Conservation (phyloP, 2,329 filamentous ascomycete genomes). For the Xylariales sp. region DNA sequence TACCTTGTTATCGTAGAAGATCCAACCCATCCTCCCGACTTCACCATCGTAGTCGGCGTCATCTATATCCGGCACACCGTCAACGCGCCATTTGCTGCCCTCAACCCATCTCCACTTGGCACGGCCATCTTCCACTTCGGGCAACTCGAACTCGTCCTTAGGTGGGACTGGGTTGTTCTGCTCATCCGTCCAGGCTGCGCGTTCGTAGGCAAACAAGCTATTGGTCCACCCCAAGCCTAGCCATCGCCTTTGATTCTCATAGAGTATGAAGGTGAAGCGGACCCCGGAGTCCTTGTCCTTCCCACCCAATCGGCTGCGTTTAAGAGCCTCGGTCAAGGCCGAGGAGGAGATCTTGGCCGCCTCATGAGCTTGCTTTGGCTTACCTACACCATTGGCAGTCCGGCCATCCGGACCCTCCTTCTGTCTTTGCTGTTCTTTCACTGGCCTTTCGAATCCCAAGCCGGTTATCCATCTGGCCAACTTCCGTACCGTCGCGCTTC, state of each 20-base stretch:
- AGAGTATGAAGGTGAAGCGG: conserved; percentile 95
- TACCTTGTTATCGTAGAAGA: conserved; percentile 98
- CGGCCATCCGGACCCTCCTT: conserved; percentile 44
- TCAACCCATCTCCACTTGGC: conserved; percentile 81
- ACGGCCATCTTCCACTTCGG: conserved; percentile 70
- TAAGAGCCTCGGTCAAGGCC: conserved; percentile 50
- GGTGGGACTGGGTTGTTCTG: conserved; percentile 84
- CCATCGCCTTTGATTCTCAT: conserved; percentile 97
- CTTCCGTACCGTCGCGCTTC: conserved; percentile 79
- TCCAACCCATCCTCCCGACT: conserved; percentile 82
- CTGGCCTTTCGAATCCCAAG: conserved; percentile 73
- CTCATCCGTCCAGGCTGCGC: conserved; percentile 94
- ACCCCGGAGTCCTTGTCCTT: conserved; percentile 80
- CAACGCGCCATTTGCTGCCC: conserved; percentile 87
- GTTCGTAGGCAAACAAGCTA: conserved; percentile 89
- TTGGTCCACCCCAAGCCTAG: conserved; percentile 94
- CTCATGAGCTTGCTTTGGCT: conserved; percentile 54
- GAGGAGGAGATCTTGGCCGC: conserved; percentile 47
- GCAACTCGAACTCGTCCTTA: conserved; percentile 75
- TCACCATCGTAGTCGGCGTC: conserved; percentile 66
- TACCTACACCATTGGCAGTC: conserved; percentile 31
- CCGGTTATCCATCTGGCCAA: conserved; percentile 81
- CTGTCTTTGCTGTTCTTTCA: conserved; percentile 46
- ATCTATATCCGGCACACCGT: conserved; percentile 71
- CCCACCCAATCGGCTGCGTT: conserved; percentile 54